Evolutionary conservation across 2,329 filamentous ascomycete species (phyloP), one percentile per base, ranked within the genome.

Genomic region (Zymoseptoria brevis): DNA sequence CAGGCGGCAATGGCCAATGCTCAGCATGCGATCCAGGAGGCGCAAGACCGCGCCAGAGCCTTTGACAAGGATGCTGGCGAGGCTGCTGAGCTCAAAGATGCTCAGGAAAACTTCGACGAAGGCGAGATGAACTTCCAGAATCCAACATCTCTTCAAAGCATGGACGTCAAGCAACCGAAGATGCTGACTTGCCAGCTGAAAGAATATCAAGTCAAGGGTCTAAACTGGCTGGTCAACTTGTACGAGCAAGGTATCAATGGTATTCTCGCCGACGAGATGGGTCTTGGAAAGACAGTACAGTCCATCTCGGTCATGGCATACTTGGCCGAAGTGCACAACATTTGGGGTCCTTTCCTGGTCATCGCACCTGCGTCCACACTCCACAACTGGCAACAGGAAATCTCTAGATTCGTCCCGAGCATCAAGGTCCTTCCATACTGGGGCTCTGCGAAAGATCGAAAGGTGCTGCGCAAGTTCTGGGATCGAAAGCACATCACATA

Each of bases 61-160:
- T 99, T 99, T 81, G 96, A 97, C 77, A 86, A 90, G 56, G 66
- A 67, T 61, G 80, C 81, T 8, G 56, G 79, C 84, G 56, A 83
- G 86, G 70, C 84, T 84, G 59, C 85, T 30, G 67, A 69, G 19
- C 58, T 70, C 8, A 54, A 64, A 9, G 64, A 63, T 49, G 68
- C 67, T 5, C 68, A 71, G 49, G 67, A 67, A 29, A 67, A 88
- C 74, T 88, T 94, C 65, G 91, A 96, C 60, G 92, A 96, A 69
- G 93, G 92, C 68, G 94, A 99, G 77, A 90, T 99, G 88, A 99
- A 99, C 77, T 99, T 99, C 80, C 94, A 99, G 77, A 97, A 99
- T 73, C 94, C 94, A 0, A 94, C 92, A 3, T 94, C 93, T 70
- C 82, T 99, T 68, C 93, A 93, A 68, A 92, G 94, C 68, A 90